Percentiles rank a stretch among this genome's conserved stretches.
Evolutionary conservation across 257 asterid genomes (phyloP).

Genomic region (Cruciata laevipes): DNA sequence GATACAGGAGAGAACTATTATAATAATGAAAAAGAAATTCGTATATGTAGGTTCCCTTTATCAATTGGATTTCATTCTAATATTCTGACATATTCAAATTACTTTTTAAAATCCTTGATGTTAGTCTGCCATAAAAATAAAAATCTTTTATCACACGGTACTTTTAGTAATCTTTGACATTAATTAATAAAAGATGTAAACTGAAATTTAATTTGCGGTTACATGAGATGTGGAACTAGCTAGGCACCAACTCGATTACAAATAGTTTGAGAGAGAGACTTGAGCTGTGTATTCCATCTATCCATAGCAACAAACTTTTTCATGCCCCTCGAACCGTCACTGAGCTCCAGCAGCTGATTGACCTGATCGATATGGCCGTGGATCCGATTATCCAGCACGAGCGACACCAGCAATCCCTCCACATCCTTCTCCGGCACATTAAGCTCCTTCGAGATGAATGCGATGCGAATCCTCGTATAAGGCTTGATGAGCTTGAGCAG

Average conservation of each 20-base stretch:
- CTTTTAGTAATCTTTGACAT: no score
- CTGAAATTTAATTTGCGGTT: background rate
- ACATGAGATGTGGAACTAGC: background rate
- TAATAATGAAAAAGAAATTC: no score
- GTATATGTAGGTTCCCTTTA: no score
- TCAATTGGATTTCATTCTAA: no score
- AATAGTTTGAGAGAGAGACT: constrained; percentile 66
- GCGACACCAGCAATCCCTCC: constrained; percentile 81
- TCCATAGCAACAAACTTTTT: constrained; percentile 84
- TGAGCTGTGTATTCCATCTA: constrained; percentile 92
- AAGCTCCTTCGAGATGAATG: constrained; percentile 97
- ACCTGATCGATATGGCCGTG: constrained; percentile 96
- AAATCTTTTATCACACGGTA: no score
- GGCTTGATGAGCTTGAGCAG: constrained; percentile 96
- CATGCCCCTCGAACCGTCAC: constrained; percentile 96
- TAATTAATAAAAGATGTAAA: background rate
- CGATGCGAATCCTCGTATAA: constrained; percentile 87
- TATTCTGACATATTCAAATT: no score
- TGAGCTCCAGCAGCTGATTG: constrained; percentile 77
- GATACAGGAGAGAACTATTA: no score
- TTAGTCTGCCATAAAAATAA: no score
- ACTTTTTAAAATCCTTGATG: no score
- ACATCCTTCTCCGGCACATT: constrained; percentile 97
- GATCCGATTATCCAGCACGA: constrained; percentile 82
- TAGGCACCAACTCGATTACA: constrained; percentile 54